Conservation (phyloP, 441 rosid species). For the Pelargonium cotyledonis region DNA sequence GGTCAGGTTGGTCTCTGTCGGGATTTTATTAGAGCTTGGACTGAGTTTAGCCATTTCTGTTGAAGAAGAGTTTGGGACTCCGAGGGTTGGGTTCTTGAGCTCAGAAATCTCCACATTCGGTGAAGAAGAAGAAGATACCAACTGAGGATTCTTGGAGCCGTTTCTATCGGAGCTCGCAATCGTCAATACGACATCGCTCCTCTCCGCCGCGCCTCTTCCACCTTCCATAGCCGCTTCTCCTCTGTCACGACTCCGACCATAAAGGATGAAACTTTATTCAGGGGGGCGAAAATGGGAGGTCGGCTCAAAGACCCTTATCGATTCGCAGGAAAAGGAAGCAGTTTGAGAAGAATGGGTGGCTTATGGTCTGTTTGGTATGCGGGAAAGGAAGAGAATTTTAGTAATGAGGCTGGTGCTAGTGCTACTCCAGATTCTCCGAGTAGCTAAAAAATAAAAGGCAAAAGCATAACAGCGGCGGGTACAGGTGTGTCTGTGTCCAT, state of each 20-base stretch:
- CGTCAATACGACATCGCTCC: background rate
- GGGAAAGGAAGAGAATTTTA: no score
- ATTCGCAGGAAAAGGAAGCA: background rate
- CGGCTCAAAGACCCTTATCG: background rate
- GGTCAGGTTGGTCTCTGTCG: slow-evolving; percentile 20
- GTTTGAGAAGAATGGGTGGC: background rate
- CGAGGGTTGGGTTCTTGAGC: background rate
- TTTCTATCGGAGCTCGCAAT: background rate
- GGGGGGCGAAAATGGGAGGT: background rate
- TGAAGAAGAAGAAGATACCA: background rate
- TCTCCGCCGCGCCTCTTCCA: background rate
- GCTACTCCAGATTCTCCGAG: no score
- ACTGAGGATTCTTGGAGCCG: background rate
- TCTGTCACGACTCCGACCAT: no score
- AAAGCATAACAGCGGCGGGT: no score
- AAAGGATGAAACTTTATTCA: background rate
- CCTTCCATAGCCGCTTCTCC: background rate
- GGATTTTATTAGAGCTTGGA: slow-evolving; percentile 29
- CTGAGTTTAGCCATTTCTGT: background rate
- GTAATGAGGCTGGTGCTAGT: no score
- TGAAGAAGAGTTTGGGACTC: background rate
- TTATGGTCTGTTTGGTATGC: no score
- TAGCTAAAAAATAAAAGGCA: no score
- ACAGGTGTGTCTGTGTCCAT: no score
- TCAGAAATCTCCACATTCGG: background rate